Conservation (phyloP, 2,329 filamentous ascomycete genomes). For the Fonsecaea erecta region DNA sequence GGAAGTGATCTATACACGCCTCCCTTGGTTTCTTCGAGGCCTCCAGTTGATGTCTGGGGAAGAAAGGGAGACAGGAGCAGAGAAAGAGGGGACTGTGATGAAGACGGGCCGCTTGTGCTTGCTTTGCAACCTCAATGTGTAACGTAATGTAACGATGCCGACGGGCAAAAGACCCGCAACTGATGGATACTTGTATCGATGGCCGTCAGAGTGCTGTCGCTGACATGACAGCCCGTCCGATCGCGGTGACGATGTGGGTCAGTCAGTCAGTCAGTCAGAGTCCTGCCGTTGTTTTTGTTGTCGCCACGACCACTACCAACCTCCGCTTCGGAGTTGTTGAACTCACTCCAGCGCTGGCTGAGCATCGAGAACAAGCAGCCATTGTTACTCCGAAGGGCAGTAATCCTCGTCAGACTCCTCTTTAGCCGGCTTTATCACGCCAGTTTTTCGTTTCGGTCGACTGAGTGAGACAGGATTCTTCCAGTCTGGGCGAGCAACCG, state of each 20-base stretch:
- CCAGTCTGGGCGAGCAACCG: neutral
- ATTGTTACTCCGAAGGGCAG: slow-evolving; percentile 11
- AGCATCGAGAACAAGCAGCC: neutral
- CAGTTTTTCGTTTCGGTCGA: slow-evolving; percentile 13
- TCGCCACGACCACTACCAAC: neutral
- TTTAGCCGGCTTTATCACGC: slow-evolving; percentile 7
- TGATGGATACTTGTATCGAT: no score
- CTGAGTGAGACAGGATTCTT: neutral
- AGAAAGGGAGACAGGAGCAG: no score
- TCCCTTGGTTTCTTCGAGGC: no score
- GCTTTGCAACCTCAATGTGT: no score
- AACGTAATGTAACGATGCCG: no score
- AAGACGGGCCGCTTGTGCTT: no score
- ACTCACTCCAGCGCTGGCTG: neutral
- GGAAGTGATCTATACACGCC: no score
- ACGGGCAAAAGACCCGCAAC: no score
- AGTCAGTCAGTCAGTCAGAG: no score
- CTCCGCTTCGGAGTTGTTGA: neutral
- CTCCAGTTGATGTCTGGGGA: no score
- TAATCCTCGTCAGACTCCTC: slow-evolving; percentile 18
- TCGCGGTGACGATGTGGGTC: neutral
- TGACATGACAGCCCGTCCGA: neutral
- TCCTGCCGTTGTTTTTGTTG: no score
- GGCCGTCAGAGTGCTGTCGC: neutral
- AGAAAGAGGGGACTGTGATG: no score